These are phyloP conservation scores for Nepenthes alata DNA, from an alignment of 179 eudicot species.

Conservation along the genomic window DNA sequence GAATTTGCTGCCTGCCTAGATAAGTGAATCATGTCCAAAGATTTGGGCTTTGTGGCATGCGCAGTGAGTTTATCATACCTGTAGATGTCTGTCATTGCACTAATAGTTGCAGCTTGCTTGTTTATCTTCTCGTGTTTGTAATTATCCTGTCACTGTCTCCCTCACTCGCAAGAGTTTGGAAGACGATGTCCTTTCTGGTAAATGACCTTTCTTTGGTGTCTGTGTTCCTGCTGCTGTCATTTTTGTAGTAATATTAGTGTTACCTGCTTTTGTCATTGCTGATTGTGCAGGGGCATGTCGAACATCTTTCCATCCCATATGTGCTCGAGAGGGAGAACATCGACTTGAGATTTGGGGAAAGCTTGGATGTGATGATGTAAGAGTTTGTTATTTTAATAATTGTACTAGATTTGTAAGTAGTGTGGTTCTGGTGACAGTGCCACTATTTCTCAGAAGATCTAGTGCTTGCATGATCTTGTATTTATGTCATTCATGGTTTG, in stretches of 20 bases:
- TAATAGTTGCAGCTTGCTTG: neutral
- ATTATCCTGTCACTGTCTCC: neutral
- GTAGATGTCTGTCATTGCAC: too few species aligned
- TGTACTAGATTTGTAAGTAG: neutral
- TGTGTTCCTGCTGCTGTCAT: too few species aligned
- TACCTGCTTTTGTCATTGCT: neutral
- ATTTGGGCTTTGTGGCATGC: too few species aligned
- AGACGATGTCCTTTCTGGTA: too few species aligned
- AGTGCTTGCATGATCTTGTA: too few species aligned
- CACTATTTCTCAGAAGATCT: neutral
- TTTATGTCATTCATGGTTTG: neutral
- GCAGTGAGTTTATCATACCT: too few species aligned
- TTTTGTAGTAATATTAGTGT: too few species aligned
- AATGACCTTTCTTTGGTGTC: too few species aligned
- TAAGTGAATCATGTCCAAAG: too few species aligned
- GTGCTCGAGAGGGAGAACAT: constrained; percentile 90
- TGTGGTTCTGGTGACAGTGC: neutral
- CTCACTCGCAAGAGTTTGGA: too few species aligned
- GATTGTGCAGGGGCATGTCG: constrained; percentile 68
- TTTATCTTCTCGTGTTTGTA: neutral
- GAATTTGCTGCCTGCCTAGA: too few species aligned
- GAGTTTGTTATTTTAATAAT: constrained; percentile 11
- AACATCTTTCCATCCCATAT: constrained; percentile 85
- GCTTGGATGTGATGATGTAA: constrained; percentile 89
- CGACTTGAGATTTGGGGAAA: constrained; percentile 96